Evolutionary conservation across 352 stramenopile species (phyloP).

Genomic region (Globisporangium iwayamae): DNA sequence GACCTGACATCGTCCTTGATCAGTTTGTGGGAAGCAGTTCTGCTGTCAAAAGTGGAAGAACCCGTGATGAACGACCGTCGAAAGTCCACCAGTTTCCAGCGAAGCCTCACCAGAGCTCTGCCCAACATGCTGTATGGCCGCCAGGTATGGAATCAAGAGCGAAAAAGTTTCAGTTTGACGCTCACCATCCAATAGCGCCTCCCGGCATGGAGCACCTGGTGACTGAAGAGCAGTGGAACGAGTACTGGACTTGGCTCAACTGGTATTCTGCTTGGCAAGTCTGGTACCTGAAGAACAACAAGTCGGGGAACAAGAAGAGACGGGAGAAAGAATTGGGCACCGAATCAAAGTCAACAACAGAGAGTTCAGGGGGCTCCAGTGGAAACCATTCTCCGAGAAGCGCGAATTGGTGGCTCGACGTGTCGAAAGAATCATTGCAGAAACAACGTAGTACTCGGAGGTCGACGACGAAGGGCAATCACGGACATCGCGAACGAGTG

Average conservation of each 20-base stretch:
- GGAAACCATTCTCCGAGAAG: neutral
- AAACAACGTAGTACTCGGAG: neutral
- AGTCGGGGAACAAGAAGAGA: conserved; percentile 13
- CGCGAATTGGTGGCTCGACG: conserved; percentile 17
- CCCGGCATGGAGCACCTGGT: conserved; percentile 52
- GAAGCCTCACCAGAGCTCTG: neutral
- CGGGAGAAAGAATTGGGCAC: neutral
- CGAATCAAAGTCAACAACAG: neutral
- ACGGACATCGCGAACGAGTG: neutral
- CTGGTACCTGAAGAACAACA: conserved; percentile 46
- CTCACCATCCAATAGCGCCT: conserved; percentile 35
- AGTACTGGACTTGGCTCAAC: conserved; percentile 68
- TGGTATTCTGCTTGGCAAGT: conserved; percentile 71
- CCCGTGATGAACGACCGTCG: too few relatives aligned
- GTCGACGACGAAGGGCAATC: neutral
- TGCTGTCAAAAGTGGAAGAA: neutral
- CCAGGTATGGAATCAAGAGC: conserved; percentile 45
- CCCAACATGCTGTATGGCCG: conserved; percentile 39
- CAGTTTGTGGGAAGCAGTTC: neutral
- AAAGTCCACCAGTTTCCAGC: neutral
- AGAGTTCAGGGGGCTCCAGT: neutral
- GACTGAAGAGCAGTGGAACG: conserved; percentile 41
- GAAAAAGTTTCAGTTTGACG: conserved; percentile 19
- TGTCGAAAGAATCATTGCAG: neutral
- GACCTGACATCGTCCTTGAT: neutral